Base-by-base conservation (phyloP, 2,329 filamentous ascomycete genomes). In the Hypomyces rosellus region DNA sequence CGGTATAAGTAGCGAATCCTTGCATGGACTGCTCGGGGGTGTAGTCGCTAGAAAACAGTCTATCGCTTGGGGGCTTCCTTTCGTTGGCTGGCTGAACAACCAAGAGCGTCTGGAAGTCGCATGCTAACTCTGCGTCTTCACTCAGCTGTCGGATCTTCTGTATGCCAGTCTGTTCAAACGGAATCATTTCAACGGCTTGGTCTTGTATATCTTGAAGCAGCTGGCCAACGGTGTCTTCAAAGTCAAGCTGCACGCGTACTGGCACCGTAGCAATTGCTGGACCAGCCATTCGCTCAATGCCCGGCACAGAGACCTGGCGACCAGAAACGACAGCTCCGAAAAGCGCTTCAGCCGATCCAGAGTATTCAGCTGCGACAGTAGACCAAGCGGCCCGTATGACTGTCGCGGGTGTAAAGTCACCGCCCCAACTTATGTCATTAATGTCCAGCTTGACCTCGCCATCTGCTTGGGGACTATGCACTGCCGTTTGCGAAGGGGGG, bases 311-410 rank as follows among this genome's bases (percentile, higher is more conserved):
- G 1, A 51, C 55, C 3, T 55, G 55, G 13, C 72, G 65, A 8
- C 72, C 72, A 4, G 71, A 71, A 2, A 73, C 56, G 0, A 69
- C 73, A 51, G 68, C 64, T 2, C 72, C 72, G 46, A 74, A 73
- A 4, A 70, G 59, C 9, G 73, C 61, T 48, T 74, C 70, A 1
- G 65, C 34, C 0, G 47, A 45, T 6, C 54, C 76, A 4, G 70
- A 59, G 54, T 82, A 82, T 11, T 65, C 63, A 15, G 70, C 63
- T 5, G 80, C 59, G 1, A 84, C 58, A 43, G 75, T 73, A 11
- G 73, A 70, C 57, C 77, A 71, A 0, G 80, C 79, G 25, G 75
- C 72, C 1, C 56, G 53, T 3, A 60, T 41, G 0, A 57, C 5
- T 2, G 34, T 56, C 0, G 56, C 51, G 1, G 45, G 34, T 0